Percentiles rank a stretch among this genome's conserved stretches.
These are phyloP conservation scores for Nosema muscidifuracis DNA, from an alignment of 371 early-diverging fungal species.

Conservation along the genomic window DNA sequence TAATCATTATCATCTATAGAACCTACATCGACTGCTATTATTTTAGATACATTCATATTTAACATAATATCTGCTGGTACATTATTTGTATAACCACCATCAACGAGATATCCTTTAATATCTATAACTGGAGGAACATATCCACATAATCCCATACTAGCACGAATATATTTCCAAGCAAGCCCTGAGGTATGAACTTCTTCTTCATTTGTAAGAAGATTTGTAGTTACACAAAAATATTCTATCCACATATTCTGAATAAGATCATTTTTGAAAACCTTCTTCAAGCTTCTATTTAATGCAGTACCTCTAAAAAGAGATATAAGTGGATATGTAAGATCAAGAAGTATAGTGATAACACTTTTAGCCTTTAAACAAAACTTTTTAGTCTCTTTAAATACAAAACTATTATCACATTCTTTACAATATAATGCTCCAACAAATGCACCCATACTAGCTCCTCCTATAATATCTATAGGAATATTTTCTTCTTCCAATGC, in stretches of 20 bases:
- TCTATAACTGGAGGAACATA: slow-evolving; percentile 76
- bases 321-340: slow-evolving; percentile 80
- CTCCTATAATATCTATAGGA: slow-evolving; percentile 86
- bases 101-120: slow-evolving; percentile 84
- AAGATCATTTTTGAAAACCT: slow-evolving; percentile 76
- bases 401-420: slow-evolving; percentile 74
- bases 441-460: slow-evolving; percentile 91
- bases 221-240: slow-evolving; percentile 88
- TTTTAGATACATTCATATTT: slow-evolving; percentile 73
- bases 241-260: slow-evolving; percentile 96
- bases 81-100: slow-evolving; percentile 97
- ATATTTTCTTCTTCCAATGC: slow-evolving; percentile 94
- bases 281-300: slow-evolving; percentile 87
- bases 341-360: slow-evolving; percentile 78
- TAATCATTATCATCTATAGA: slow-evolving; percentile 78
- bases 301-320: slow-evolving; percentile 68
- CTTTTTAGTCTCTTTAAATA: slow-evolving; percentile 74
- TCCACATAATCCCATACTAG: slow-evolving; percentile 92
- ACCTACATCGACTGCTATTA: slow-evolving; percentile 91
- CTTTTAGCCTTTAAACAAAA: slow-evolving; percentile 73
- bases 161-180: slow-evolving; percentile 89
- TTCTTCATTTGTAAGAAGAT: slow-evolving; percentile 83
- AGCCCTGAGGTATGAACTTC: slow-evolving; percentile 81
- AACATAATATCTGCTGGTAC: slow-evolving; percentile 87
- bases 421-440: slow-evolving; percentile 86